These are phyloP conservation scores for Trametes maxima DNA, from an alignment of 768 basidiomycete species.

Conservation along the genomic window DNA sequence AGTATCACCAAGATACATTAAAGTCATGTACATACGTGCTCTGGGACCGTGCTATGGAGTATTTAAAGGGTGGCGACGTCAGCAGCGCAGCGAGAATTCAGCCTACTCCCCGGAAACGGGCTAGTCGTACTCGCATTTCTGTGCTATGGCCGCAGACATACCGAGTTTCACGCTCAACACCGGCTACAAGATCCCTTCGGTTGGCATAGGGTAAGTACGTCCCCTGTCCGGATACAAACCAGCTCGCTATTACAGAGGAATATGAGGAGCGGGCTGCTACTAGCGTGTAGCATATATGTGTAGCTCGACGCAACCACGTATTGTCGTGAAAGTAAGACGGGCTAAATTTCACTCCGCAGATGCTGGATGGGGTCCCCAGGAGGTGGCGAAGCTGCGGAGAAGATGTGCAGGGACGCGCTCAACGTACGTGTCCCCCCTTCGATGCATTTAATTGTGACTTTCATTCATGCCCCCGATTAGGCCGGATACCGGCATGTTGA, in stretches of 20 bases:
- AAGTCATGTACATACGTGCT: no score
- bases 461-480: constrained; percentile 58
- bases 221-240: background rate
- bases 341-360: constrained; percentile 38
- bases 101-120: no score
- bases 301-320: no score
- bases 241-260: no score
- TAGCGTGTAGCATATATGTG: no score
- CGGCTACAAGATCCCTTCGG: constrained; percentile 74
- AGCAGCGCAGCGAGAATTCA: background rate
- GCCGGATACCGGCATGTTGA: constrained; percentile 75
- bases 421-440: constrained; percentile 6
- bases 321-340: no score
- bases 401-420: constrained; percentile 31
- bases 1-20: no score
- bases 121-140: background rate
- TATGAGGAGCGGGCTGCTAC: no score
- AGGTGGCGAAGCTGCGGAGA: constrained; percentile 49
- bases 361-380: constrained; percentile 79
- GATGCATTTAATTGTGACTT: constrained; percentile 35
- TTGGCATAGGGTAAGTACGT: constrained; percentile 55
- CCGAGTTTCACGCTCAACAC: constrained; percentile 62
- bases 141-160: constrained; percentile 21
- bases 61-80: background rate
- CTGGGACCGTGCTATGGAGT: no score